Conservation (phyloP, 441 rosid genomes). For the Syzygium malaccense region DNA sequence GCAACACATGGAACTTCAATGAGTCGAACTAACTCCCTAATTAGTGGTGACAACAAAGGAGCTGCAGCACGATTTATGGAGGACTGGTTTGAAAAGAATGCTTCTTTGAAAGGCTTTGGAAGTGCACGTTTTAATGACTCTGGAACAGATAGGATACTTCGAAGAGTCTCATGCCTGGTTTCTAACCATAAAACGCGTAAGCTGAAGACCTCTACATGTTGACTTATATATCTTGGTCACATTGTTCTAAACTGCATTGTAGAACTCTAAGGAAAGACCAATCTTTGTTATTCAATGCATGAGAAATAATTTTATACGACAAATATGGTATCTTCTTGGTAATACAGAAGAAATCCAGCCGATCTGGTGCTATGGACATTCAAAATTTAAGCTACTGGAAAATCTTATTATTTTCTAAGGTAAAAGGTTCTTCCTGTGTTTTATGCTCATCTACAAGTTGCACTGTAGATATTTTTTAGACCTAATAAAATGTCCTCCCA, state of each 20-base stretch:
- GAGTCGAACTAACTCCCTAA: slow-evolving; percentile 90
- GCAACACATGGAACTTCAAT: slow-evolving; percentile 98
- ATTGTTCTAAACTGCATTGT: neutral
- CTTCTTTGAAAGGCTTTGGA: slow-evolving; percentile 5
- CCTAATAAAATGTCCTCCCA: neutral
- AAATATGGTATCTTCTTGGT: neutral
- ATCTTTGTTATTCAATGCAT: neutral
- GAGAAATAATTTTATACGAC: neutral
- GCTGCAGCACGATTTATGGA: slow-evolving; percentile 94
- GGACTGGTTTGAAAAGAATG: slow-evolving; percentile 72
- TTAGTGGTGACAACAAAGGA: slow-evolving; percentile 98
- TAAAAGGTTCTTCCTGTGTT: neutral
- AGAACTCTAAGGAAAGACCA: neutral
- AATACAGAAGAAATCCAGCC: neutral
- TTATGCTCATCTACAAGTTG: neutral
- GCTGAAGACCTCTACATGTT: slow-evolving; percentile 8
- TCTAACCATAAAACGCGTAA: slow-evolving; percentile 46
- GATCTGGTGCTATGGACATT: neutral
- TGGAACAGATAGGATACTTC: slow-evolving; percentile 42
- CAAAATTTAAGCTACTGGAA: neutral
- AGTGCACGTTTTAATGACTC: slow-evolving; percentile 27
- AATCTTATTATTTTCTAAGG: neutral
- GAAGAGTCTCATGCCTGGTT: slow-evolving; percentile 63
- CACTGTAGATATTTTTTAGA: neutral
- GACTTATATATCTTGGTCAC: neutral